These are phyloP conservation scores for Cladosporium sphaerospermum DNA, from an alignment of 2,329 filamentous ascomycete species.

Conservation along the genomic window DNA sequence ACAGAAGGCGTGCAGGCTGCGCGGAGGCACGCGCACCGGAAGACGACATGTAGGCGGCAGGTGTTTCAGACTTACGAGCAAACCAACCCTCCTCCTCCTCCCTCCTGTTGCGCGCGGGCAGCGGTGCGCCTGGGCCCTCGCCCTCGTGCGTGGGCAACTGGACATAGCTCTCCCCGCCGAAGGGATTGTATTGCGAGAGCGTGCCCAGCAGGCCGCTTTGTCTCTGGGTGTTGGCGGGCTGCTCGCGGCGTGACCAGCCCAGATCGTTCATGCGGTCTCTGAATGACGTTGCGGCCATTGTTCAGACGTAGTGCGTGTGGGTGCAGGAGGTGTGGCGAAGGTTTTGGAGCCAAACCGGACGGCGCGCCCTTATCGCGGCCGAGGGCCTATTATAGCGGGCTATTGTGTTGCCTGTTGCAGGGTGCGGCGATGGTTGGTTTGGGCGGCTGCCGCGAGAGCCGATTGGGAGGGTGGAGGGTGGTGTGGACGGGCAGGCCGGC, in stretches of 20 bases:
- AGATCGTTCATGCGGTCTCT: constrained; percentile 90
- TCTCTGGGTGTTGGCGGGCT: constrained; percentile 58
- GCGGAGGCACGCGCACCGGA: constrained; percentile 3
- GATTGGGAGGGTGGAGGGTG: constrained; percentile 16
- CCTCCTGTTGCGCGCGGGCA: constrained; percentile 75
- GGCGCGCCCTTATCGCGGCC: constrained; percentile 13
- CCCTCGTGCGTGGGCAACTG: constrained; percentile 76
- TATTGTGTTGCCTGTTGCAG: constrained; percentile 27
- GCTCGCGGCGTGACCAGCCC: constrained; percentile 83
- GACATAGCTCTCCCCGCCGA: constrained; percentile 79
- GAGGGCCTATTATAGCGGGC: constrained; percentile 7
- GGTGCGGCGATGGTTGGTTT: constrained; percentile 17
- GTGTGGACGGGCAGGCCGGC: not conserved
- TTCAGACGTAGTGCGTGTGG: constrained; percentile 14
- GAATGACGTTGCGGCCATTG: constrained; percentile 83
- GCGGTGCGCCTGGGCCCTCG: constrained; percentile 69
- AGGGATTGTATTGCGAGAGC: constrained; percentile 81
- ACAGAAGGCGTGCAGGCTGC: not conserved
- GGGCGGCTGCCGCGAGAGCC: constrained; percentile 16
- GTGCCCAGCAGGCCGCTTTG: constrained; percentile 58
- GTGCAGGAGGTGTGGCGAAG: constrained; percentile 5
- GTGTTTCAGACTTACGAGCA: constrained; percentile 65
- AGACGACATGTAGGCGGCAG: constrained; percentile 2
- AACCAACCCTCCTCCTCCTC: constrained; percentile 97
- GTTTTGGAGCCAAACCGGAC: constrained; percentile 1